A percentile compares a stretch with the other conserved stretches of the same genome.
Conservation (phyloP, 2,329 filamentous ascomycete species). For the Aspergillus fumigatiaffinis region DNA sequence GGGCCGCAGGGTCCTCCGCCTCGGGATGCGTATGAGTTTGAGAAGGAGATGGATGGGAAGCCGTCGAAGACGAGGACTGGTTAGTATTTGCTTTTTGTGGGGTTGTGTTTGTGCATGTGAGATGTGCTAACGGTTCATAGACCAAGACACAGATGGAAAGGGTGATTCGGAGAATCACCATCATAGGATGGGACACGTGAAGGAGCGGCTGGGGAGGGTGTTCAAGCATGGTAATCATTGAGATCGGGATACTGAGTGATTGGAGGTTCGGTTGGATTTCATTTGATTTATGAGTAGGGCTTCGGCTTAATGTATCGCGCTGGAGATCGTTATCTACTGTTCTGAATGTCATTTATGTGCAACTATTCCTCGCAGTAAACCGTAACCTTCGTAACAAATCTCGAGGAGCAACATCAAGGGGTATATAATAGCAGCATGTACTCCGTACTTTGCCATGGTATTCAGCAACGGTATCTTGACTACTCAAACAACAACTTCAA, state of each 20-base stretch:
- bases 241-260: not conserved
- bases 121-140: not conserved
- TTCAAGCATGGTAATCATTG: constrained; percentile 11
- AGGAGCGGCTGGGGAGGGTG: constrained; percentile 32
- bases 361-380: not conserved
- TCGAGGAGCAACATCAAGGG: not conserved
- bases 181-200: constrained; percentile 22
- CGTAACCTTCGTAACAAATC: not conserved
- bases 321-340: not conserved
- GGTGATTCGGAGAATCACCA: constrained; percentile 2
- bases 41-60: constrained; percentile 22
- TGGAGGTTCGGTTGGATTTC: not conserved
- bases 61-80: not conserved
- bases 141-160: not conserved
- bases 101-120: not conserved
- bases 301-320: not conserved
- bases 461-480: not conserved
- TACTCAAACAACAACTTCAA: constrained; percentile 75
- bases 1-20: constrained; percentile 25
- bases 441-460: not conserved
- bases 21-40: constrained; percentile 23
- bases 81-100: not conserved
- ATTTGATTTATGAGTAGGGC: not conserved
- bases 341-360: not conserved
- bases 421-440: not conserved